Percentiles rank a stretch among this genome's conserved stretches.
Conservation (phyloP, 305 asterid species). For the Lippia alba region DNA sequence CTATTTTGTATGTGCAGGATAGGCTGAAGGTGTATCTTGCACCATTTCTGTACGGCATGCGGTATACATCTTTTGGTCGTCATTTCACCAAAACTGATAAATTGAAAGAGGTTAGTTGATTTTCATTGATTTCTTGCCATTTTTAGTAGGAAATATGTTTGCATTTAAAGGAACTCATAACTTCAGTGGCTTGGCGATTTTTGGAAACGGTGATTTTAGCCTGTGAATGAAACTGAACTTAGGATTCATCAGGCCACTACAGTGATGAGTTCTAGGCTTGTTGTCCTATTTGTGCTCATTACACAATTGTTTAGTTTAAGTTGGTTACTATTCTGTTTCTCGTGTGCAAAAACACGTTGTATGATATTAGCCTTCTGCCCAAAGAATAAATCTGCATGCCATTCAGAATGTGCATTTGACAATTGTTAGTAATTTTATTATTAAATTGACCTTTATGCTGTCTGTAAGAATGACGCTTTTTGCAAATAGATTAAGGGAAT, state of each 20-base stretch:
- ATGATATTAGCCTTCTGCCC: not conserved
- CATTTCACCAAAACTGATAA: constrained; percentile 85
- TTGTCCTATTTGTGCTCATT: constrained; percentile 14
- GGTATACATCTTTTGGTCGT: constrained; percentile 95
- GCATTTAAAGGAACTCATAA: constrained; percentile 21
- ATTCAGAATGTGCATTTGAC: constrained; percentile 1
- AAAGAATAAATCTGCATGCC: not conserved
- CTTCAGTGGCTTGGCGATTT: no score
- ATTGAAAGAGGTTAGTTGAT: constrained; percentile 72
- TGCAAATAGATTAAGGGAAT: not conserved
- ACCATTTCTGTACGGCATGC: constrained; percentile 83
- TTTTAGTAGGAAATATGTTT: constrained; percentile 20
- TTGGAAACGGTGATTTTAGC: constrained; percentile 15
- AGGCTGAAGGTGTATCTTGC: constrained; percentile 78
- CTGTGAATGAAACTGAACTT: constrained; percentile 10
- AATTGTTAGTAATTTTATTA: not conserved
- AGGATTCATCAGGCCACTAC: not conserved
- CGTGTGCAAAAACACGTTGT: not conserved
- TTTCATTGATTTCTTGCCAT: constrained; percentile 18
- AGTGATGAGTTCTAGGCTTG: constrained; percentile 14
- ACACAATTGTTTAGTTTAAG: constrained; percentile 11
- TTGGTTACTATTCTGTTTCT: constrained; percentile 8
- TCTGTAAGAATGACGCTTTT: not conserved
- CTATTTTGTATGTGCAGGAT: constrained; percentile 55
- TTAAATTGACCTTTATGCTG: not conserved